These are phyloP conservation scores for Pneumocystis wakefieldiae DNA, from an alignment of 1,139 yeast species.

Conservation along the genomic window DNA sequence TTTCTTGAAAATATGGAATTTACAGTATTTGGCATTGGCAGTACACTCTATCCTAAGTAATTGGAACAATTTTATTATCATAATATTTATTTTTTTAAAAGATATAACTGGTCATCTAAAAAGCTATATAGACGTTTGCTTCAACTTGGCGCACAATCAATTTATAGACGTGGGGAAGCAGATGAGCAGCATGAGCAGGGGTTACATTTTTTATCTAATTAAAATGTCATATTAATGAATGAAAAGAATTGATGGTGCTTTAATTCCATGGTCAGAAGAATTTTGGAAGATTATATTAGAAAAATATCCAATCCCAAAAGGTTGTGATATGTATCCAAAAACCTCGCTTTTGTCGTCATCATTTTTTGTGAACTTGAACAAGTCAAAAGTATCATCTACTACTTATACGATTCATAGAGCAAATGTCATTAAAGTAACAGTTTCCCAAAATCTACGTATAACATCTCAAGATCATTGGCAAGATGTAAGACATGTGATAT, in stretches of 20 bases:
- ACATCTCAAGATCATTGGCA: conserved; percentile 69
- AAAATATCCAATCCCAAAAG: conserved; percentile 27
- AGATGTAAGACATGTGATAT: conserved; percentile 47
- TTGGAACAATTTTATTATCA: conserved; percentile 15
- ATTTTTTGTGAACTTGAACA: neutral
- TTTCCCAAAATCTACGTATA: conserved; percentile 40
- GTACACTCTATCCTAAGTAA: conserved; percentile 70
- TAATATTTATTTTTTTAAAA: neutral
- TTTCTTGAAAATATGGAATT: conserved; percentile 48
- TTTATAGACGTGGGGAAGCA: conserved; percentile 67
- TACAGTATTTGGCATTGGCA: conserved; percentile 86
- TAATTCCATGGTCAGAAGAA: conserved; percentile 23
- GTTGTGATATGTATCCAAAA: conserved; percentile 33
- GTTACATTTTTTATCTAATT: conserved; percentile 57
- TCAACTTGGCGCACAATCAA: conserved; percentile 69
- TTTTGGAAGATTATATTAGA: conserved; percentile 15
- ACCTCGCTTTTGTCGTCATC: conserved; percentile 19
- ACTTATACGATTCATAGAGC: conserved; percentile 13
- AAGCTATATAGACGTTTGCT: conserved; percentile 62
- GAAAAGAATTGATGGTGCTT: conserved; percentile 30
- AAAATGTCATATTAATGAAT: conserved; percentile 35
- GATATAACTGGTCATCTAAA: conserved; percentile 58
- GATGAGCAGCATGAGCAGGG: conserved; percentile 79
- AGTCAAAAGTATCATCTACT: neutral
- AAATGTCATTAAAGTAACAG: conserved; percentile 26